Percentiles rank a stretch among this genome's conserved stretches.
These are phyloP conservation scores for Cryphonectria naterciae DNA, from an alignment of 2,329 filamentous ascomycete species.

Conservation along the genomic window DNA sequence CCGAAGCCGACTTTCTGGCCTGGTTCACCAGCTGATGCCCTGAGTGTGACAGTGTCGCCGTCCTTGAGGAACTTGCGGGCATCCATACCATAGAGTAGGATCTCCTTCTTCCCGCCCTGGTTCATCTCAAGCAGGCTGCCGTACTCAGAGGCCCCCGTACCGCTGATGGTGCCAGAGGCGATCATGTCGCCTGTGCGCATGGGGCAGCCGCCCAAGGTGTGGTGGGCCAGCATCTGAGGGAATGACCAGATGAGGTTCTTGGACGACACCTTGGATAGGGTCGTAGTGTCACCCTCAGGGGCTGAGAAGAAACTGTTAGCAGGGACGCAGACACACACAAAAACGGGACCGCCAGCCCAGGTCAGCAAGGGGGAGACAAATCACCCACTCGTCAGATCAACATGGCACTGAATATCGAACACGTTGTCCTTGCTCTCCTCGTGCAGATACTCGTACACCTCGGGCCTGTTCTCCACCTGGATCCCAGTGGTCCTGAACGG, in stretches of 20 bases:
- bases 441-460: slow-evolving; percentile 53
- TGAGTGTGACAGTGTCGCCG: slow-evolving; percentile 48
- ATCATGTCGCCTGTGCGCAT: slow-evolving; percentile 75
- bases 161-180: slow-evolving; percentile 76
- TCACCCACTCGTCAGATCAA: slow-evolving; percentile 62
- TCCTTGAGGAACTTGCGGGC: slow-evolving; percentile 50
- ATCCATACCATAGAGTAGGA: slow-evolving; percentile 46
- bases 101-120: slow-evolving; percentile 48
- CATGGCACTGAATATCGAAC: slow-evolving; percentile 71
- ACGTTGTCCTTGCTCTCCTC: slow-evolving; percentile 62
- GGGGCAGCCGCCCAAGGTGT: slow-evolving; percentile 75
- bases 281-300: slow-evolving; percentile 54
- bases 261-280: slow-evolving; percentile 63
- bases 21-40: slow-evolving; percentile 42
- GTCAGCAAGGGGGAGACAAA: not conserved
- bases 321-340: not conserved
- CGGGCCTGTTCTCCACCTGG: slow-evolving; percentile 37
- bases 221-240: slow-evolving; percentile 81
- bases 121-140: slow-evolving; percentile 53
- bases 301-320: slow-evolving; percentile 29
- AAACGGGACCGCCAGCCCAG: not conserved
- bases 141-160: slow-evolving; percentile 41
- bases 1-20: slow-evolving; percentile 49
- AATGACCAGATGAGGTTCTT: slow-evolving; percentile 80
- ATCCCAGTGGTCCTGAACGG: slow-evolving; percentile 46